Evolutionary conservation across 139 green algal species (phyloP), one percentile per base, ranked within the genome.

Genomic region (Chlamydomonas sp.): DNA sequence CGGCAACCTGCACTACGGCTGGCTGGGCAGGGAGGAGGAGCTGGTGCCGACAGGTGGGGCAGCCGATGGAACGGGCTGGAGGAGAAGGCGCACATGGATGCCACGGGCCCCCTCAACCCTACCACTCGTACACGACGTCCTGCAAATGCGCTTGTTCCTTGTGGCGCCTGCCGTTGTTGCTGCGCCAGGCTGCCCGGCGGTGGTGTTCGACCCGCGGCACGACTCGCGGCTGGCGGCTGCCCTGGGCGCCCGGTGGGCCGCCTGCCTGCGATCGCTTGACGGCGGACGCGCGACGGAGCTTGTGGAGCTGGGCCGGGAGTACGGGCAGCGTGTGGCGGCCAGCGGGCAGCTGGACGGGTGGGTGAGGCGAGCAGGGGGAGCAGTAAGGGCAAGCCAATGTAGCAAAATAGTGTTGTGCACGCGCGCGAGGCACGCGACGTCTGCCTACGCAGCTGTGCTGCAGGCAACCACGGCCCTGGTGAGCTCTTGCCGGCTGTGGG

Each of bases 141-240:
- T 49, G 31, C 31, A 49, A 49, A 49, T 49, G 31, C 31, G 0
- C 31, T 49, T 49, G 31, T 49, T 49, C 31, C 31, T 49, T 49
- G 31, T 49, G 31, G 31, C 31, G 31, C 31, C 31, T 49, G 31
- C 31, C 31, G 31, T 49, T 49, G 31, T 49, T 49, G 31, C 31
- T 49, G 31, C 31, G 31, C 14, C 5, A 18, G 78, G 61, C 74
- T 66, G 80, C 60, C 61, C 71, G 8, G 79, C 71, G 59, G 15
- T 86, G 81, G 81, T 86, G 60, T 86, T 86, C 71, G 81, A 86
- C 81, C 81, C 81, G 1, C 81, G 81, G 8, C 66, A 79, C 59
- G 81, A 86, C 60, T 71, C 81, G 5, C 5, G 31, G 5, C 81
- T 86, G 61, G n/a, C 67, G 60, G 18, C 68, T 15, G 71, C 61